Evolutionary conservation across 371 early-diverging fungal genomes (phyloP), one percentile per base, ranked within the genome.

Genomic region (Blakeslea trispora): DNA sequence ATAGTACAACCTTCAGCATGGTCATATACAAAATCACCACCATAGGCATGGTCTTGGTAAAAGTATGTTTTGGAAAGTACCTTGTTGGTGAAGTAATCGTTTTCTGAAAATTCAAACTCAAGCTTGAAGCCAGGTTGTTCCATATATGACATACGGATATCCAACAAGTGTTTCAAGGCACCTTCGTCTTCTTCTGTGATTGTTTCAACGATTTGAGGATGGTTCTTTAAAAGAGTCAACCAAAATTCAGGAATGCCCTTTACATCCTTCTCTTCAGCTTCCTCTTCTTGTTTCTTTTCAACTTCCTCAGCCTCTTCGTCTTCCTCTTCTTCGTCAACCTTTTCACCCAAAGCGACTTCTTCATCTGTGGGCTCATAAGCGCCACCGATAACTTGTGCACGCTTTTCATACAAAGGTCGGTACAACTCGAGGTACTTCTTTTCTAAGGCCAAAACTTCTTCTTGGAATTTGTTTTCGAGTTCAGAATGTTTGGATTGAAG

Each of bases 101-200:
- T 98, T 49, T 83, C 85, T n/a, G 71, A 75, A 74, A 98, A 98
- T 61, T 79, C 84, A 68, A 98, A 98, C 53, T 92, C 91, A 34
- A 98, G 87, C 58, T 82, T 78, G 87, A 96, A 98, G 14, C 96
- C 97, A 63, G 84, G 84, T 77, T 89, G 85, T 39, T 89, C 87
- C 52, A 95, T 82, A 74, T 94, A 95, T 24, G 73, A 61, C 67
- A 91, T 75, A 55, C 90, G 86, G 66, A 98, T 85, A 79, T 98
- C 93, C 49, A 81, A 76, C 68, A 98, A 79, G 73, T 81, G 70
- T 79, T 91, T 88, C 56, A 97, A 74, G 4, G 84, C 93, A 47
- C 81, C 87, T 65, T 91, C 88, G 69, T 98, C 99, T 51, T 81
- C 82, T 42, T 94, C 94, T 22, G 92, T 91, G 73, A 98, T 94